Base-by-base conservation (phyloP, 1,139 yeast genomes). In the Barnettozyma hawaiiensis region DNA sequence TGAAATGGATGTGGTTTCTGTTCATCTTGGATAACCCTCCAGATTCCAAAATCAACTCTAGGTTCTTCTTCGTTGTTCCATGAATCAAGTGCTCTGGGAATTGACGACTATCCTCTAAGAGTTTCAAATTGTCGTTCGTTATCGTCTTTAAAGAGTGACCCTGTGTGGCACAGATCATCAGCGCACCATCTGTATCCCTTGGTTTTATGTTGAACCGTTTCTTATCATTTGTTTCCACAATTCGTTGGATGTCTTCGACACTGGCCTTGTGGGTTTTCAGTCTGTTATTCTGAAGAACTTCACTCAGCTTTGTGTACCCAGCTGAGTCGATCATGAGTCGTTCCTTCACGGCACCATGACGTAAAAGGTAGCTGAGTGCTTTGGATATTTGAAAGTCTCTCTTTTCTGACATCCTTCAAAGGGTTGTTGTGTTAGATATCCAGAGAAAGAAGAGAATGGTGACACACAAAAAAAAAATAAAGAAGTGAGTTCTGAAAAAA, bases 341-440 rank as follows among this genome's bases (percentile, higher is more conserved):
- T 52, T 86, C 94, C 46, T 79, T 75, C n/a, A 63, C 60, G 0
- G 97, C 97, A 5, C 85, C 86, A 58, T 92, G 98, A 19, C 98
- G 70, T 3, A 92, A 73, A 2, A 94, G 66, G 52, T 81, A 80
- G 7, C 96, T 75, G 31, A 92, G 67, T 0, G 85, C 70, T 53
- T 85, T 85, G 14, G 96, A 85, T 20, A 90, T 78, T 28, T 64
- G 66, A 0, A 70, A 58, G 41, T 76, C 79, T 54, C 86, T 62
- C 45, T 65, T 69, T 3, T 51, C 57, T 11, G 47, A 39, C 50
- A 47, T 48, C 7, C 29, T 26, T n/a, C n/a, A n/a, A n/a, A n/a
- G n/a, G n/a, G n/a, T n/a, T n/a, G n/a, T n/a, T n/a, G n/a, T n/a
- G n/a, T n/a, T n/a, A n/a, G n/a, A n/a, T n/a, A n/a, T n/a, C n/a